A percentile compares a stretch with the other conserved stretches of the same genome.
Evolutionary conservation across 2,329 filamentous ascomycete genomes (phyloP).

Genomic region (Colletotrichum sp.): DNA sequence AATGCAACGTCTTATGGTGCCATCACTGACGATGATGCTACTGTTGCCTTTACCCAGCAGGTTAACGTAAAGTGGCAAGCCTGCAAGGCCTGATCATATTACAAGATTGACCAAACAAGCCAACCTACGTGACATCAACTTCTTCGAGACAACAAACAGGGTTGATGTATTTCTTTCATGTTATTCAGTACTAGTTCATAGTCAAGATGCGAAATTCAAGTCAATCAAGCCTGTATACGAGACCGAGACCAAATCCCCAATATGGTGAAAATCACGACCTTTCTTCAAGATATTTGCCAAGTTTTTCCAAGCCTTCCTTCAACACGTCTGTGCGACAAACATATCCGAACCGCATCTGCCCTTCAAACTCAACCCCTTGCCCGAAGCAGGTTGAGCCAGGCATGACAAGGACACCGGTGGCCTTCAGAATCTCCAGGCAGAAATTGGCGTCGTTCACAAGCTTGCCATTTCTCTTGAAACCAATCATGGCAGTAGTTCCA

Average conservation of each 20-base stretch:
- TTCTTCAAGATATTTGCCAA: constrained; percentile 43
- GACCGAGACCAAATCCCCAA: background rate
- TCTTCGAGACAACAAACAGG: background rate
- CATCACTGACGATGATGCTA: constrained; percentile 44
- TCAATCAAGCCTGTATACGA: constrained; percentile 31
- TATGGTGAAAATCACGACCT: background rate
- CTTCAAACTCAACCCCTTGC: constrained; percentile 65
- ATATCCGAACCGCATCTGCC: constrained; percentile 80
- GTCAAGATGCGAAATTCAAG: constrained; percentile 23
- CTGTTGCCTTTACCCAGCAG: constrained; percentile 43
- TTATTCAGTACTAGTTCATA: background rate
- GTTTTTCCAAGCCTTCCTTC: constrained; percentile 62
- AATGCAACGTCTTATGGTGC: constrained; percentile 35
- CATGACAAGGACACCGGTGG: constrained; percentile 74
- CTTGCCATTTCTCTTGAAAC: constrained; percentile 64
- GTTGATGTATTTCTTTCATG: background rate
- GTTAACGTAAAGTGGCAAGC: constrained; percentile 37
- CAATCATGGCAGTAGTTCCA: constrained; percentile 80
- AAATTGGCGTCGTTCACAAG: constrained; percentile 74
- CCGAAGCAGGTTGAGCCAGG: constrained; percentile 80
- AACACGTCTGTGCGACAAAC: constrained; percentile 74
- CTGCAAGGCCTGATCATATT: constrained; percentile 9
- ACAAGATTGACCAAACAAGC: background rate
- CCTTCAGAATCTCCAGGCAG: constrained; percentile 69
- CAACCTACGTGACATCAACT: background rate